Evolutionary conservation across 1,284 basidiomycete species (phyloP).

Genomic region (Pseudozyma sp.): DNA sequence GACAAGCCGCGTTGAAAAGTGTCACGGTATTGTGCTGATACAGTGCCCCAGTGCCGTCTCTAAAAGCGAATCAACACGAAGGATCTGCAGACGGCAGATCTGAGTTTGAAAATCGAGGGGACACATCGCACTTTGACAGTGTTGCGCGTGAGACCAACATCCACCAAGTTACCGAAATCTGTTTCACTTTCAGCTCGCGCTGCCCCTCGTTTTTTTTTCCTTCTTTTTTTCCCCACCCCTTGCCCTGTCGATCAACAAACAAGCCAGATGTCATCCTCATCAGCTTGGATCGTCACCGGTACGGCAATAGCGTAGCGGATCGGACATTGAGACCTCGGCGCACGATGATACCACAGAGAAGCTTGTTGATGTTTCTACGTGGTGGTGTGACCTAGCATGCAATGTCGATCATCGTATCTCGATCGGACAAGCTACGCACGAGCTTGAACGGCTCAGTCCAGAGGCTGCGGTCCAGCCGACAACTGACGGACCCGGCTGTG

Average conservation of each 20-base stretch:
- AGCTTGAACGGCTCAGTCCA: not conserved
- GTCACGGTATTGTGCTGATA: too few species aligned
- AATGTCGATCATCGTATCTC: conserved; percentile 11
- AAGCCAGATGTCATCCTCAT: not conserved
- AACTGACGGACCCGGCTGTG: too few species aligned
- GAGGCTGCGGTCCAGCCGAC: not conserved
- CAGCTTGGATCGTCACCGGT: not conserved
- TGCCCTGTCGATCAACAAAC: conserved; percentile 1
- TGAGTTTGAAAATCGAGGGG: conserved; percentile 11
- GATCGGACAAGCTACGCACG: not conserved
- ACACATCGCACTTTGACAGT: conserved; percentile 3
- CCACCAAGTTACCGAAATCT: not conserved
- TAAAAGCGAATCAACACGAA: not conserved
- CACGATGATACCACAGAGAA: not conserved
- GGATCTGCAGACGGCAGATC: not conserved
- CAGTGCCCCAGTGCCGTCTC: too few species aligned
- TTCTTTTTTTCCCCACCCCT: not conserved
- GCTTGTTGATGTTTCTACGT: not conserved
- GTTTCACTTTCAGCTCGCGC: conserved; percentile 2
- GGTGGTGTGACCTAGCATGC: conserved; percentile 25
- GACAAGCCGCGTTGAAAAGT: not conserved
- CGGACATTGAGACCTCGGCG: not conserved
- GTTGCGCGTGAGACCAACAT: conserved; percentile 18
- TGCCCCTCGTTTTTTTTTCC: not conserved
- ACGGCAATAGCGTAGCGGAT: too few species aligned